Evolutionary conservation across 2,329 filamentous ascomycete genomes (phyloP), one percentile per base, ranked within the genome.

Genomic region (Fusarium sp.): DNA sequence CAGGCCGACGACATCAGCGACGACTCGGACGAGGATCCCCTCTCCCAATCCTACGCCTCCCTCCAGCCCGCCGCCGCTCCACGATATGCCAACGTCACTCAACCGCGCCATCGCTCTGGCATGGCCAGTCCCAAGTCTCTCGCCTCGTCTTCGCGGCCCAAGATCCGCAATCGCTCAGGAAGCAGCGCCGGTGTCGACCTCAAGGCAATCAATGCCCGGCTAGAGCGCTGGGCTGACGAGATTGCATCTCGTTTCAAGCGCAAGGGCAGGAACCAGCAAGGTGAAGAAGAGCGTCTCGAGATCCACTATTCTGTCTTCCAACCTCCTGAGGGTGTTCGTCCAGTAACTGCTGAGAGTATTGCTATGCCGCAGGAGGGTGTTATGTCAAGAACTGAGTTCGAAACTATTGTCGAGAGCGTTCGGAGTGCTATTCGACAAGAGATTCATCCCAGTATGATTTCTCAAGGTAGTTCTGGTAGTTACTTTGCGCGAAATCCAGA

Each of bases 241-340:
- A 98, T 99, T 76, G 94, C 96, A 29, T 92, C 93, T 72, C 96
- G 97, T 75, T 98, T 99, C 86, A 98, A 97, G 84, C 93, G 94
- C 72, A 91, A 90, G 74, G 89, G 91, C 55, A 93, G 90, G 77
- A 92, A 91, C 49, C 91, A 89, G 75, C 82, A 78, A 12, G 84
- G 90, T 43, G 93, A 97, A 71, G 93, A 97, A 72, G 93, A 97
- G 79, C 91, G 91, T 56, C 84, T 98, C 33, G 96, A 99, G 82
- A 99, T 99, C 63, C 94, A 98, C 75, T 93, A 98, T 80, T 97
- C 94, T 0, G 96, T 99, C 43, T 99, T 99, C 77, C 94, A 98
- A 75, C 86, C 96, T 3, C 95, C 95, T 2, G 93, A 98, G 64
- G 93, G 94, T 68, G 87, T 97, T 47, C 88, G 92, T 7, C 94